Conservation (phyloP, 345 rosid species). For the Gossypioides kirkii region DNA sequence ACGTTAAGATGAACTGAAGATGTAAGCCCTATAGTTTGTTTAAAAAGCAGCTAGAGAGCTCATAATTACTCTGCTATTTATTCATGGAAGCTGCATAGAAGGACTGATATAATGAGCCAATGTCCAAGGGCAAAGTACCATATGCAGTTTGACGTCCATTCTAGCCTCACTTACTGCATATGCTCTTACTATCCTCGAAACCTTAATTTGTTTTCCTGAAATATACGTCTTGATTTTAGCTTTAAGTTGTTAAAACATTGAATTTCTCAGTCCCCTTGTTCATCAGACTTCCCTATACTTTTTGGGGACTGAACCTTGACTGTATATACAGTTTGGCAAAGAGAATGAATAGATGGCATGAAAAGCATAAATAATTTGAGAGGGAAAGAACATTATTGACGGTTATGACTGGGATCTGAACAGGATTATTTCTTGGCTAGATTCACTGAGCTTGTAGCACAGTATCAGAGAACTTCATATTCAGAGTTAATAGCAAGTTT, state of each 20-base stretch:
- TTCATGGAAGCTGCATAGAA: not conserved
- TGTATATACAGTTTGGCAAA: not conserved
- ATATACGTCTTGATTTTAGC: not conserved
- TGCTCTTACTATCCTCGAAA: not conserved
- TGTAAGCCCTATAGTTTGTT: not conserved
- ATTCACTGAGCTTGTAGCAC: conserved; percentile 51
- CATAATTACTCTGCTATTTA: not conserved
- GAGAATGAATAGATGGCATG: not conserved
- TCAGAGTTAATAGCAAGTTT: conserved; percentile 76
- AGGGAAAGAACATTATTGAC: not conserved
- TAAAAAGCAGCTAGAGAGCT: not conserved
- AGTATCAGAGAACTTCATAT: conserved; percentile 79
- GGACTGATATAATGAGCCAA: not conserved
- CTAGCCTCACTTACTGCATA: not conserved
- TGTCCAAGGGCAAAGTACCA: not conserved
- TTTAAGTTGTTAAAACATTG: not conserved
- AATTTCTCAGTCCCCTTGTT: not conserved
- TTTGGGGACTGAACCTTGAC: not conserved
- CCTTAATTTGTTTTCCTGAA: not conserved
- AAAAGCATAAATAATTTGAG: not conserved
- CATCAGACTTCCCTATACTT: not conserved
- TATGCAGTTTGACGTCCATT: not conserved
- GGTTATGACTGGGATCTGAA: conserved; percentile 15
- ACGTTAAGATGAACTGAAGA: not conserved
- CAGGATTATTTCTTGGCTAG: conserved; percentile 62